phyloP scores from a whole-genome alignment of 768 basidiomycete genomes.

The Suillus occidentalis region DNA sequence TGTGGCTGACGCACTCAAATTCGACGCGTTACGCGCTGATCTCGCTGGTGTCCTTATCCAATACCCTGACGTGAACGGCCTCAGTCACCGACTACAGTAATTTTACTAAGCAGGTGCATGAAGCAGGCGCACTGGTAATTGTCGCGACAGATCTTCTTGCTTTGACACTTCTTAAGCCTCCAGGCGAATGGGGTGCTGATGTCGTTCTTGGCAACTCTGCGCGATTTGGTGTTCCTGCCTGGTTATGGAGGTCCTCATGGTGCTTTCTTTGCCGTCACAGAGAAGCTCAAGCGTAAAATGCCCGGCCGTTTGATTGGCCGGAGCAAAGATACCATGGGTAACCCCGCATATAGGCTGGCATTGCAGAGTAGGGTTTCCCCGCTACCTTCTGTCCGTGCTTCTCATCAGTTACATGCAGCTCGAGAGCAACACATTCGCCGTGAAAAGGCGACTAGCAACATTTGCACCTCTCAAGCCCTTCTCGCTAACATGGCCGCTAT shows the following conservation, averaged over 20 bases:
- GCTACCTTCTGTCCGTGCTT: slow-evolving; percentile 11
- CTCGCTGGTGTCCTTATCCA: slow-evolving; percentile 89
- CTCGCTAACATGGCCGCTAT: slow-evolving; percentile 99
- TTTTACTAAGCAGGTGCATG: slow-evolving; percentile 69
- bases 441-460: slow-evolving; percentile 98
- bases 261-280: slow-evolving; percentile 94
- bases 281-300: slow-evolving; percentile 94
- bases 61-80: slow-evolving; percentile 91
- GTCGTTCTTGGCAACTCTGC: slow-evolving; percentile 94
- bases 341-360: slow-evolving; percentile 88
- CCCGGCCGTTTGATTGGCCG: slow-evolving; percentile 95
- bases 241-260: slow-evolving; percentile 99
- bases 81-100: slow-evolving; percentile 70
- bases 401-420: slow-evolving; percentile 44
- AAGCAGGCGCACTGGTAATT: slow-evolving; percentile 74
- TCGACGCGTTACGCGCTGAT: slow-evolving; percentile 55
- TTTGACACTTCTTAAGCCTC: slow-evolving; percentile 88
- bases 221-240: slow-evolving; percentile 92
- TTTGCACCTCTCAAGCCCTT: slow-evolving; percentile 96
- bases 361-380: slow-evolving; percentile 76
- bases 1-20: slow-evolving; percentile 46
- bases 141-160: slow-evolving; percentile 93
- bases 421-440: slow-evolving; percentile 97
- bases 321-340: slow-evolving; percentile 81
- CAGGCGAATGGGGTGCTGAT: slow-evolving; percentile 99